Base-by-base conservation (phyloP, 2,329 filamentous ascomycete species). In the Pseudofabraea citricarpa region DNA sequence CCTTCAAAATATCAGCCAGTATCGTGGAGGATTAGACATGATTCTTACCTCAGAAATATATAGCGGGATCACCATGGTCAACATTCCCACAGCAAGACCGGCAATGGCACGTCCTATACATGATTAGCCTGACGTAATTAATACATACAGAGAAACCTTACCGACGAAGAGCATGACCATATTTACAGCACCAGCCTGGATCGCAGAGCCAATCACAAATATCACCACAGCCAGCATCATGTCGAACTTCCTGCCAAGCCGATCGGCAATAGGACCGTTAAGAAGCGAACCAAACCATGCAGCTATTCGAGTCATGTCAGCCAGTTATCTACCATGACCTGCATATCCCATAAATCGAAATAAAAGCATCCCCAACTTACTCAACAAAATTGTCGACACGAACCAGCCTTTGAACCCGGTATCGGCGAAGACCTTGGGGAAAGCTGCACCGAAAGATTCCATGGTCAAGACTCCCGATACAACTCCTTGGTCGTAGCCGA, bases 351-450 rank as follows among this genome's bases (percentile, higher is more conserved):
- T 15, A 23, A 26, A 20, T 24, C 15, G 12, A 3, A 21, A 23
- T 21, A 19, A 31, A 22, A 26, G 33, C 19, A 22, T 21, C 18
- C 53, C 58, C 43, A 50, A 66, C n/a, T n/a, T n/a, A n/a, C 64
- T 58, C 1, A 76, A 58, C 8, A 73, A 55, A 4, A 77, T 56
- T 2, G 67, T 71, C 5, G 73, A 73, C 2, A 74, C 70, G 41
- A 75, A 73, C 72, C 73, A 75, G 23, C 72, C 72, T 47, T 74
- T 72, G 57, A 72, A 72, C 9, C 65, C 54, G 45, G 63, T 68
- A 45, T 74, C 69, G 0, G 61, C 44, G 38, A 64, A 69, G 13
- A 73, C 61, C 6, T 60, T 50, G 4, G 68, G 69, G 32, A 66
- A 63, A 12, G 56, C 50, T 22, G 63, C 63, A 3, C 56, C 64